phyloP scores from a whole-genome alignment of 2,329 filamentous ascomycete species.

The Tolypocladium amazonense region DNA sequence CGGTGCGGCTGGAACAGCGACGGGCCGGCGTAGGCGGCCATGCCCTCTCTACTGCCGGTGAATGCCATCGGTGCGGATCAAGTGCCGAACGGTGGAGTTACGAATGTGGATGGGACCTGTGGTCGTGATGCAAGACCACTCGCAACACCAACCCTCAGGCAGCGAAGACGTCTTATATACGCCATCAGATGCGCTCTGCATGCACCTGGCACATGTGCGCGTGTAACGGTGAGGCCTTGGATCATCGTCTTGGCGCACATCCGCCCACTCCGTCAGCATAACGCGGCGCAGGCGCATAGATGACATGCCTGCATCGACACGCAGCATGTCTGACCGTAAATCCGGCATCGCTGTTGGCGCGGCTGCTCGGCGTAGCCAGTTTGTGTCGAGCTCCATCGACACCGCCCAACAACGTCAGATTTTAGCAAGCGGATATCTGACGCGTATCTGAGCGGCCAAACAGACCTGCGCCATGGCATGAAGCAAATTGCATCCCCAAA shows the following conservation, averaged over 20 bases:
- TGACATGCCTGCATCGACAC: neutral
- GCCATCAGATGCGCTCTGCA: neutral
- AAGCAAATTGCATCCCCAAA: too few species aligned
- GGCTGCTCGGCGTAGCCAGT: neutral
- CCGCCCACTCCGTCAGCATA: neutral
- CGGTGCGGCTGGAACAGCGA: slow-evolving; percentile 36
- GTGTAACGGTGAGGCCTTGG: too few species aligned
- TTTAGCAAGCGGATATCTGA: neutral
- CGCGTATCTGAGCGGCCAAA: neutral
- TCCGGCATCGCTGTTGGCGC: neutral
- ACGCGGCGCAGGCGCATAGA: neutral
- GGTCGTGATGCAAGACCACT: neutral
- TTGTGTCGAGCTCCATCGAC: neutral
- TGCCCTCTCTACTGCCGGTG: slow-evolving; percentile 15
- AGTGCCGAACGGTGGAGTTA: neutral
- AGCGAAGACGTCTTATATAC: neutral
- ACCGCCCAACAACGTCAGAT: neutral
- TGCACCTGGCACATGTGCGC: neutral
- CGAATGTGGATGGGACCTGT: neutral
- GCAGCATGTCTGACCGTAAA: neutral
- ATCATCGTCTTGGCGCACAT: neutral
- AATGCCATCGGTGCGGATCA: neutral
- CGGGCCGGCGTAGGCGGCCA: slow-evolving; percentile 30
- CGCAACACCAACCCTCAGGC: neutral
- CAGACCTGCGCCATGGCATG: neutral